Evolutionary conservation across 2,329 filamentous ascomycete species (phyloP).

Genomic region (Fusarium guadeloupense): DNA sequence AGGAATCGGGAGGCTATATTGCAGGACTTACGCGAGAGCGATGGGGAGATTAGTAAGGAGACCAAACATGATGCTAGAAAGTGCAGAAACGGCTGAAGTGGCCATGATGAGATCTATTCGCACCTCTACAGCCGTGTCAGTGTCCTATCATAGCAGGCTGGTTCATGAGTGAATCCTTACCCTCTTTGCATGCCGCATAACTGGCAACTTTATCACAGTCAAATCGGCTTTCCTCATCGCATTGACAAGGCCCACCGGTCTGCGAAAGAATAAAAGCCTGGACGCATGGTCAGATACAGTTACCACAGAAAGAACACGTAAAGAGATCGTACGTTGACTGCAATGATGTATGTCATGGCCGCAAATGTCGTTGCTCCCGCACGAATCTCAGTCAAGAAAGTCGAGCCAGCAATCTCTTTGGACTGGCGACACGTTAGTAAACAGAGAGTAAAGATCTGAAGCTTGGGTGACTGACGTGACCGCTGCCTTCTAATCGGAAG

Average conservation of each 20-base stretch:
- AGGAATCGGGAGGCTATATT: constrained; percentile 64
- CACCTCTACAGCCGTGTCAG: constrained; percentile 53
- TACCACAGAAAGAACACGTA: neutral
- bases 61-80: constrained; percentile 58
- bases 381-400: constrained; percentile 69
- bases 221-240: constrained; percentile 37
- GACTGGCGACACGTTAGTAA: constrained; percentile 4
- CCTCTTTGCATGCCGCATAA: constrained; percentile 52
- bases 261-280: constrained; percentile 32
- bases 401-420: constrained; percentile 63
- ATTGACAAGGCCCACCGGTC: constrained; percentile 24
- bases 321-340: constrained; percentile 32
- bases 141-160: accelerated
- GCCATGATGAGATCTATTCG: constrained; percentile 80
- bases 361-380: constrained; percentile 66
- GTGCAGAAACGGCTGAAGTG: constrained; percentile 78
- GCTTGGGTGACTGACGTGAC: constrained; percentile 16
- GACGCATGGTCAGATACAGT: neutral
- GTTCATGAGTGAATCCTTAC: neutral
- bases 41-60: constrained; percentile 34
- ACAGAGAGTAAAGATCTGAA: neutral
- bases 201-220: constrained; percentile 59
- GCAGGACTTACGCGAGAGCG: constrained; percentile 25
- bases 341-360: constrained; percentile 42
- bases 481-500: constrained; percentile 32